Evolutionary conservation across 345 rosid species (phyloP).

Genomic region (Aquilaria yunnanensis): DNA sequence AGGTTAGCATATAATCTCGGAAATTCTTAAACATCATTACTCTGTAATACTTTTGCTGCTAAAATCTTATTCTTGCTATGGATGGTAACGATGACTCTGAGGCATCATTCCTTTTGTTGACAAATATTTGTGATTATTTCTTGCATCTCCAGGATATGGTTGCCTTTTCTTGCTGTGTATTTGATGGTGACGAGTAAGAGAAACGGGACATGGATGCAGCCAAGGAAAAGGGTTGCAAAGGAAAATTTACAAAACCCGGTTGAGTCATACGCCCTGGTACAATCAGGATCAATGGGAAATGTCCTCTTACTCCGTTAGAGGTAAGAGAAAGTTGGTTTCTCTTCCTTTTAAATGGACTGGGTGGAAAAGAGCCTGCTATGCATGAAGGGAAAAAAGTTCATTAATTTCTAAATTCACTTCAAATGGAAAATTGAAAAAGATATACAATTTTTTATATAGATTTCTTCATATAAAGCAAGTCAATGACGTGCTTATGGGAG

Average conservation of each 20-base stretch:
- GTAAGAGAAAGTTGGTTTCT: constrained; percentile 26
- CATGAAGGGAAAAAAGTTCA: too few species aligned
- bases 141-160: constrained; percentile 82
- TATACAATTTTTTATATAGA: too few species aligned
- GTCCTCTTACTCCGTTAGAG: constrained; percentile 98
- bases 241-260: constrained; percentile 95
- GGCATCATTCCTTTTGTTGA: constrained; percentile 2
- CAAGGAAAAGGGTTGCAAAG: constrained; percentile 98
- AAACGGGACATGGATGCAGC: constrained; percentile 81
- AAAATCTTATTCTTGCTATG: background rate
- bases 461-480: too few species aligned
- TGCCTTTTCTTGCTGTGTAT: constrained; percentile 98
- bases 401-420: too few species aligned
- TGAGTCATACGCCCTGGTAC: constrained; percentile 97
- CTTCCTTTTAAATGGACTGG: too few species aligned
- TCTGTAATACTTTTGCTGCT: background rate
- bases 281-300: constrained; percentile 90
- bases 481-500: too few species aligned
- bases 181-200: constrained; percentile 94
- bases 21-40: too few species aligned
- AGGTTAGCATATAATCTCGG: constrained; percentile 46
- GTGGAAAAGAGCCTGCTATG: too few species aligned
- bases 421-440: too few species aligned
- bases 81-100: background rate
- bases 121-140: background rate